Conservation (phyloP, 441 rosid genomes). For the Brassica hybrid region DNA sequence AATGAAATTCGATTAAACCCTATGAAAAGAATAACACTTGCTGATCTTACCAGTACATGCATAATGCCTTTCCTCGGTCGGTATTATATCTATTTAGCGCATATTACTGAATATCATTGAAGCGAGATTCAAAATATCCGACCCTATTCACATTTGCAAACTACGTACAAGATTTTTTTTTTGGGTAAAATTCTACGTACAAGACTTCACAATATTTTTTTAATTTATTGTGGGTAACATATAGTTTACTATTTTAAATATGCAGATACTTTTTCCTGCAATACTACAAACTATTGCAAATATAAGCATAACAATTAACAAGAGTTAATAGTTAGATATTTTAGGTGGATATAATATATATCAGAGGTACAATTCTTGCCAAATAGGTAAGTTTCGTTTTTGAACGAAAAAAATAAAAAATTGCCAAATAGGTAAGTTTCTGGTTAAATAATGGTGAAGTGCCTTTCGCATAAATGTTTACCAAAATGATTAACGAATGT, state of each 20-base stretch:
- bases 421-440: neutral
- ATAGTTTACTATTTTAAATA: too few relatives aligned
- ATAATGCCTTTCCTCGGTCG: neutral
- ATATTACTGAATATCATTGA: neutral
- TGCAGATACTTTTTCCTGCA: too few relatives aligned
- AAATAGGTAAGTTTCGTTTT: conserved; percentile 14
- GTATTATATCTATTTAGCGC: neutral
- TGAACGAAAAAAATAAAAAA: neutral
- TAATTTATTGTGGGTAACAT: too few relatives aligned
- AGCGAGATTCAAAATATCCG: neutral
- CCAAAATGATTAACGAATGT: conserved; percentile 17
- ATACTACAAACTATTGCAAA: neutral
- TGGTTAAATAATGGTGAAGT: conserved; percentile 15
- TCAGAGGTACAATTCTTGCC: conserved; percentile 7
- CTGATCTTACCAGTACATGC: neutral
- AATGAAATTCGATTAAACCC: neutral
- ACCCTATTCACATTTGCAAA: neutral
- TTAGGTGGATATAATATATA: conserved; percentile 7
- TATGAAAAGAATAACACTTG: neutral
- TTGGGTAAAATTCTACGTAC: too few relatives aligned
- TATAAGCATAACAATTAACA: too few relatives aligned
- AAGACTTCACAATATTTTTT: too few relatives aligned
- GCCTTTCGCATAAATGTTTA: conserved; percentile 19
- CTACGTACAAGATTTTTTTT: neutral
- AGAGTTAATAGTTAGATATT: neutral